Conservation (phyloP, 2,329 filamentous ascomycete species). For the Curvularia eragrostidis region DNA sequence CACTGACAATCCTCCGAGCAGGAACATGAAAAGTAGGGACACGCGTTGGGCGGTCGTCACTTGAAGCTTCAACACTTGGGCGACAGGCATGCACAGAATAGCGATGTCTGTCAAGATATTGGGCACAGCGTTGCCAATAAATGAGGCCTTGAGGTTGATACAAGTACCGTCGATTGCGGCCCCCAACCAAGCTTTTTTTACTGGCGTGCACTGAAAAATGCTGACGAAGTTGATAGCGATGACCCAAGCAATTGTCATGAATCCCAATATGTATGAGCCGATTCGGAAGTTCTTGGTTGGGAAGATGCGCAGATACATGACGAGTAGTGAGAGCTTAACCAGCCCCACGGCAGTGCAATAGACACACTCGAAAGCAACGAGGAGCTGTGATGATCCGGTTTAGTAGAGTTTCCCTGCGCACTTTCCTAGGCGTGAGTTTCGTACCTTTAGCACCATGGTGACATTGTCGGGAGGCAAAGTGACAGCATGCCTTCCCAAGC, state of each 20-base stretch:
- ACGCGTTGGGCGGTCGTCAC: slow-evolving; percentile 54
- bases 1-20: slow-evolving; percentile 55
- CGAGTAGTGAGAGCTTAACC: slow-evolving; percentile 59
- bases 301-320: slow-evolving; percentile 64
- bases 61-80: slow-evolving; percentile 56
- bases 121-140: slow-evolving; percentile 59
- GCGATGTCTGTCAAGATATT: slow-evolving; percentile 58
- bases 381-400: slow-evolving; percentile 43
- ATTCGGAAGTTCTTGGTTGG: slow-evolving; percentile 54
- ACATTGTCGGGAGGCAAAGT: slow-evolving; percentile 2
- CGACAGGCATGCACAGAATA: slow-evolving; percentile 57
- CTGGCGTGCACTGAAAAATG: slow-evolving; percentile 61
- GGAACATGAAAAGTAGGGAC: slow-evolving; percentile 55
- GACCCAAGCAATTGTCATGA: slow-evolving; percentile 57
- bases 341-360: slow-evolving; percentile 59
- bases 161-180: slow-evolving; percentile 55
- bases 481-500: slow-evolving; percentile 7
- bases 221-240: slow-evolving; percentile 58
- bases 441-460: slow-evolving; percentile 6
- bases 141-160: slow-evolving; percentile 59
- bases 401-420: not conserved
- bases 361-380: slow-evolving; percentile 58
- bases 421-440: not conserved
- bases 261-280: slow-evolving; percentile 51
- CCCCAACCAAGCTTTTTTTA: slow-evolving; percentile 57